Percentiles rank a stretch among this genome's conserved stretches.
Evolutionary conservation across 352 stramenopile species (phyloP).

Genomic region (Phytophthora megakarya): DNA sequence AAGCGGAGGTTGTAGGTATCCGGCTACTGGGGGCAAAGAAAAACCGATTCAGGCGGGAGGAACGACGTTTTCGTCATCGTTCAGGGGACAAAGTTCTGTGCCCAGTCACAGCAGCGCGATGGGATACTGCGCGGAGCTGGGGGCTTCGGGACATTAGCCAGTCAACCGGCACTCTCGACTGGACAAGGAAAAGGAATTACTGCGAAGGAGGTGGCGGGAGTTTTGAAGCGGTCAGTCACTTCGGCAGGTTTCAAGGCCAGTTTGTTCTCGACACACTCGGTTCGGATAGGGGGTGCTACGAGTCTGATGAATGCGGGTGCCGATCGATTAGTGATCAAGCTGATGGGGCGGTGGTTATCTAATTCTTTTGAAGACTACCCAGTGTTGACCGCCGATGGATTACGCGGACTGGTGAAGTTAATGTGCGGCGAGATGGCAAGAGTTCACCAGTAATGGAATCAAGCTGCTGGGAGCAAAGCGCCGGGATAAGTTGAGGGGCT

Average conservation of each 20-base stretch:
- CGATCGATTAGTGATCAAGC: background rate
- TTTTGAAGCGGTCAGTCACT: conserved; percentile 6
- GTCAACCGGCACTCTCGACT: background rate
- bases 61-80: background rate
- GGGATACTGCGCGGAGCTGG: background rate
- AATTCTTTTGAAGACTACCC: too few species aligned
- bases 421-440: too few species aligned
- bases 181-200: background rate
- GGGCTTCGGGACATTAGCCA: background rate
- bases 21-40: background rate
- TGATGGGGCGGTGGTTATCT: too few species aligned
- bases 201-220: background rate
- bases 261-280: conserved; percentile 8
- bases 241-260: background rate
- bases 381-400: too few species aligned
- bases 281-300: conserved; percentile 2
- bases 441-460: too few species aligned
- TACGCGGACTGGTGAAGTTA: too few species aligned
- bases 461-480: too few species aligned
- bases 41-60: background rate
- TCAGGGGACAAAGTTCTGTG: background rate
- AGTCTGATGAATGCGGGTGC: conserved; percentile 1
- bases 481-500: too few species aligned
- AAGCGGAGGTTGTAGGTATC: background rate
- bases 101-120: background rate